Evolutionary conservation across 305 asterid genomes (phyloP).

Genomic region (Stenogyne calaminthoides): DNA sequence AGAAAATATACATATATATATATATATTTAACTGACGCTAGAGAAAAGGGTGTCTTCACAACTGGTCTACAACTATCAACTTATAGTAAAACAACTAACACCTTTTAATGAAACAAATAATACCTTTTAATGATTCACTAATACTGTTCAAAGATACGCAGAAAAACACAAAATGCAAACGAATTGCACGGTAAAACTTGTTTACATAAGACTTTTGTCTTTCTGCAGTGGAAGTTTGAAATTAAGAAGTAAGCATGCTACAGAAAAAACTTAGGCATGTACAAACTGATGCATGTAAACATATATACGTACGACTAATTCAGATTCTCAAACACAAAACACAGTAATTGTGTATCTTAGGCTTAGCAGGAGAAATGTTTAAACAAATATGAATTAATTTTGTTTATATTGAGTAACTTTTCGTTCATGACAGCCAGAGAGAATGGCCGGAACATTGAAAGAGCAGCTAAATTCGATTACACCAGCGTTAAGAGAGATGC

Average conservation of each 20-base stretch:
- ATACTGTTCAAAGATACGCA: too few species aligned
- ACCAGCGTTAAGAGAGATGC: conserved; percentile 92
- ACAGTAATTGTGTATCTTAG: conserved; percentile 7
- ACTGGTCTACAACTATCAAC: too few species aligned
- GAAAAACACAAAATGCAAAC: too few species aligned
- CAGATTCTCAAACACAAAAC: not conserved
- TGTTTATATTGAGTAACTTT: conserved; percentile 36
- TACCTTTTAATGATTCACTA: too few species aligned
- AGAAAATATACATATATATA: too few species aligned
- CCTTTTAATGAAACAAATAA: too few species aligned
- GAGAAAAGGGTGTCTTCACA: too few species aligned
- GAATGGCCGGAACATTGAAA: conserved; percentile 84
- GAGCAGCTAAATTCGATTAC: conserved; percentile 83
- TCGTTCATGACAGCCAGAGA: conserved; percentile 72
- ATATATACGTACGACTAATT: not conserved
- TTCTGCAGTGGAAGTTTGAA: conserved; percentile 2
- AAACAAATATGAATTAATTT: not conserved
- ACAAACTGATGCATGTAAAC: conserved; percentile 1
- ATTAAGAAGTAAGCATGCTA: not conserved
- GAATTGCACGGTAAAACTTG: too few species aligned
- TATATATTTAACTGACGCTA: too few species aligned
- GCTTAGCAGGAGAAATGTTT: conserved; percentile 29
- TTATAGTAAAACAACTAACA: too few species aligned
- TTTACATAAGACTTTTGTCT: too few species aligned
- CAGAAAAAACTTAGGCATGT: not conserved